A percentile compares a stretch with the other conserved stretches of the same genome.
Conservation (phyloP, 805 yeast genomes). For the Cephaloascus albidus region DNA sequence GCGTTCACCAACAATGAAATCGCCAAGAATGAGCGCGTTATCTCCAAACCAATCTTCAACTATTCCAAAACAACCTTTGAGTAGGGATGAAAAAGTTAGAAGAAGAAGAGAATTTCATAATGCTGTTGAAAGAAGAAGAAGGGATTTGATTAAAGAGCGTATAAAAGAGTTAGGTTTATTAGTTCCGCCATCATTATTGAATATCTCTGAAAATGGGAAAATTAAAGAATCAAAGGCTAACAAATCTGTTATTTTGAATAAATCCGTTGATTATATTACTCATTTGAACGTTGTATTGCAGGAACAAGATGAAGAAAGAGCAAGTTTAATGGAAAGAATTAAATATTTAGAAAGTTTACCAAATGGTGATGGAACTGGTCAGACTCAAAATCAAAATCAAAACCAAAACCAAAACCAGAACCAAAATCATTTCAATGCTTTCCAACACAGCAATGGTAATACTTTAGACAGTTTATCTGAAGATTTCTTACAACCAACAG, state of each 20-base stretch:
- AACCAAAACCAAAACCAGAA: neutral
- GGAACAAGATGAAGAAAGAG: slow-evolving; percentile 41
- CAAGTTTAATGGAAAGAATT: slow-evolving; percentile 21
- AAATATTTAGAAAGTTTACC: slow-evolving; percentile 6
- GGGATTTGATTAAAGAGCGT: slow-evolving; percentile 84
- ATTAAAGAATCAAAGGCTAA: slow-evolving; percentile 70
- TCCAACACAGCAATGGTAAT: neutral
- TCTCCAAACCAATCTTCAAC: slow-evolving; percentile 2
- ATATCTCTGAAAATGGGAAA: slow-evolving; percentile 26
- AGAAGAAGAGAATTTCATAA: slow-evolving; percentile 86
- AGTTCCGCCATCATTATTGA: slow-evolving; percentile 68
- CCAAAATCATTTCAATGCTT: neutral
- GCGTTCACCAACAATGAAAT: slow-evolving; percentile 18
- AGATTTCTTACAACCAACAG: neutral
- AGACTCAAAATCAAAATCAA: neutral
- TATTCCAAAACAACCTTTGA: slow-evolving; percentile 23
- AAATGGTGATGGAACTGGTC: too few species aligned
- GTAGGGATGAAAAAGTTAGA: slow-evolving; percentile 62
- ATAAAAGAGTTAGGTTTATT: slow-evolving; percentile 75
- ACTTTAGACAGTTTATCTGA: neutral
- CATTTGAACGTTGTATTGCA: slow-evolving; percentile 54
- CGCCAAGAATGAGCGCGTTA: neutral
- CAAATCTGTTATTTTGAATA: slow-evolving; percentile 67
- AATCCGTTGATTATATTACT: slow-evolving; percentile 71
- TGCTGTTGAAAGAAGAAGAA: slow-evolving; percentile 86